A percentile compares a stretch with the other conserved stretches of the same genome.
phyloP scores from a whole-genome alignment of 176 grass and related monocot genomes.

The Aegilops bicornis region DNA sequence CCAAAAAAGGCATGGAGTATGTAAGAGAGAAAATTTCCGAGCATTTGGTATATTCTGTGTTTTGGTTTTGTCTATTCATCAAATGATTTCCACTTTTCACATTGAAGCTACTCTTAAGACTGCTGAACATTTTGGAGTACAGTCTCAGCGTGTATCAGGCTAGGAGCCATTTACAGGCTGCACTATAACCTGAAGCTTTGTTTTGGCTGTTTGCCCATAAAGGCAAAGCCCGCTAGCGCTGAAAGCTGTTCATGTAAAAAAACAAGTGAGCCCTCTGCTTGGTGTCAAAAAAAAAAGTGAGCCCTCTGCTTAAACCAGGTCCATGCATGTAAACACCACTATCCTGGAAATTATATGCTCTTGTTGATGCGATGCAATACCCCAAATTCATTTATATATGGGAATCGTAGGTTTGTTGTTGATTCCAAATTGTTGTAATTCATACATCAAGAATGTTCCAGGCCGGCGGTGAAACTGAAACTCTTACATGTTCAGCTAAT shows the following conservation, averaged over 20 bases:
- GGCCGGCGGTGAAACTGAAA: background rate
- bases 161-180: background rate
- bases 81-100: background rate
- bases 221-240: background rate
- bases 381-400: background rate
- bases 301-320: constrained; percentile 1
- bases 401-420: background rate
- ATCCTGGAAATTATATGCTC: background rate
- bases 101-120: background rate
- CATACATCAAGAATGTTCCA: background rate
- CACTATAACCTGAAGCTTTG: background rate
- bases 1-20: background rate
- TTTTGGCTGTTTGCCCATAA: background rate
- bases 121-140: background rate
- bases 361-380: background rate
- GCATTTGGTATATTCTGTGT: background rate
- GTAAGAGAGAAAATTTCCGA: background rate
- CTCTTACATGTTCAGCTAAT: background rate
- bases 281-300: background rate
- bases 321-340: background rate
- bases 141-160: background rate
- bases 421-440: background rate
- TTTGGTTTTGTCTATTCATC: background rate
- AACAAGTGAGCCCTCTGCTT: background rate
- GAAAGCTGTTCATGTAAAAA: background rate